Evolutionary conservation across 176 grass and related monocot species (phyloP).

Genomic region (Zizania latifolia): DNA sequence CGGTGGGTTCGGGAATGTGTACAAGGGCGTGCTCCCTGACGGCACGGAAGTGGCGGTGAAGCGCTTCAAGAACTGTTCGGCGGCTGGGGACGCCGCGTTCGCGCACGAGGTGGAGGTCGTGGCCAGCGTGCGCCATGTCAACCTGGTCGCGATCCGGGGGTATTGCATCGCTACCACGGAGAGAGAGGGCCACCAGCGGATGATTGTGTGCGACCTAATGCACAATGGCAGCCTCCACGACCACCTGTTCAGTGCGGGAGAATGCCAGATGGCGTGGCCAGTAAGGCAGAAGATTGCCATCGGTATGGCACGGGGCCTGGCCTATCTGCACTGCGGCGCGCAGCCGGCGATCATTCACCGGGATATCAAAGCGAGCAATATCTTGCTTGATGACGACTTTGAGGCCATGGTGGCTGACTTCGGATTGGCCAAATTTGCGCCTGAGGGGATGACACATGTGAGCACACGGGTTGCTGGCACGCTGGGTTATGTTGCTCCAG

Average conservation of each 20-base stretch:
- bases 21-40: constrained; percentile 59
- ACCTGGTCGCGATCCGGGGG: constrained; percentile 62
- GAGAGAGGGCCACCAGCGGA: constrained; percentile 81
- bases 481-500: constrained; percentile 80
- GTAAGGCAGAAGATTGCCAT: constrained; percentile 72
- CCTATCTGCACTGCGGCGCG: constrained; percentile 57
- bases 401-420: constrained; percentile 91
- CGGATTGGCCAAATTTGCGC: constrained; percentile 84
- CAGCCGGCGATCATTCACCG: constrained; percentile 90
- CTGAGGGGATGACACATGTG: constrained; percentile 89
- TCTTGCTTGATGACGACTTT: constrained; percentile 73
- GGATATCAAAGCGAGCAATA: constrained; percentile 94
- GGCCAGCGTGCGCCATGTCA: constrained; percentile 86
- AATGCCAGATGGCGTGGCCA: constrained; percentile 52
- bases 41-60: constrained; percentile 64
- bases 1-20: constrained; percentile 85
- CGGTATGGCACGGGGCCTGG: constrained; percentile 67
- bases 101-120: constrained; percentile 97
- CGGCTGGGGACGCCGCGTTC: constrained; percentile 52
- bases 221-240: constrained; percentile 91
- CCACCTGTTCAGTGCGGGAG: constrained; percentile 51
- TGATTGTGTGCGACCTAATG: constrained; percentile 88
- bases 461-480: constrained; percentile 88
- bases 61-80: constrained; percentile 93
- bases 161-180: constrained; percentile 81